Conservation (phyloP, 768 basidiomycete species). For the Fistulinella prunicolor region DNA sequence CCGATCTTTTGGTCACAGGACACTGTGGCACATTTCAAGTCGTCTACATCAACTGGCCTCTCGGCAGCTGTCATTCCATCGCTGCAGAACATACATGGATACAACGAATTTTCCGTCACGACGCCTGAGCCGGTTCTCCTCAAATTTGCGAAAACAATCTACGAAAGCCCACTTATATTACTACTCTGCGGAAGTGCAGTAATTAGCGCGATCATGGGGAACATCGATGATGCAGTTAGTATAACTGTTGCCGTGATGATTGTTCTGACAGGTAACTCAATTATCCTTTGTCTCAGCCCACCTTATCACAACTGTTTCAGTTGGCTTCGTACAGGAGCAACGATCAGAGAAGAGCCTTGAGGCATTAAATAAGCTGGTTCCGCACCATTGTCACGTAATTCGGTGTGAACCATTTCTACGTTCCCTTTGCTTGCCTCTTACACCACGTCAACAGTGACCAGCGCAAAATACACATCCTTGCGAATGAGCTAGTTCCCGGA, state of each 20-base stretch:
- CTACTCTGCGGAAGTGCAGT: slow-evolving; percentile 86
- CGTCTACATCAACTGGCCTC: slow-evolving; percentile 61
- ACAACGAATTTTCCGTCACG: slow-evolving; percentile 91
- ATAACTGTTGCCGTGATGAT: slow-evolving; percentile 91
- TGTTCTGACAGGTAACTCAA: slow-evolving; percentile 79
- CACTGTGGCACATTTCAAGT: slow-evolving; percentile 67
- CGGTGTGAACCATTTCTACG: slow-evolving; percentile 38
- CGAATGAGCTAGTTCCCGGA: slow-evolving; percentile 95
- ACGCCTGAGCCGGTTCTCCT: slow-evolving; percentile 75
- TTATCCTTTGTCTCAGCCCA: not conserved
- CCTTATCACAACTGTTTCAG: slow-evolving; percentile 32
- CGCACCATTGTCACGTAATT: slow-evolving; percentile 91
- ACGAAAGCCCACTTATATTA: slow-evolving; percentile 90
- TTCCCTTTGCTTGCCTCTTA: not conserved
- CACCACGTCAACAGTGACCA: slow-evolving; percentile 31
- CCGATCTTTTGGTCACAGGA: slow-evolving; percentile 45
- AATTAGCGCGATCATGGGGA: slow-evolving; percentile 92
- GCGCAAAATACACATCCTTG: slow-evolving; percentile 76
- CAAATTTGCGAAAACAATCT: slow-evolving; percentile 94
- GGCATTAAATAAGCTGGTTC: slow-evolving; percentile 94
- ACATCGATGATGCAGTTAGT: slow-evolving; percentile 90
- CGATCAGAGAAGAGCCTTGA: slow-evolving; percentile 93
- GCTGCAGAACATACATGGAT: slow-evolving; percentile 70
- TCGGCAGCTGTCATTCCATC: slow-evolving; percentile 57
- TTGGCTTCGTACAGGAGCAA: slow-evolving; percentile 94